Evolutionary conservation across 2,329 filamentous ascomycete species (phyloP), one percentile per base, ranked within the genome.

Genomic region (Dactylonectria macrodidyma): DNA sequence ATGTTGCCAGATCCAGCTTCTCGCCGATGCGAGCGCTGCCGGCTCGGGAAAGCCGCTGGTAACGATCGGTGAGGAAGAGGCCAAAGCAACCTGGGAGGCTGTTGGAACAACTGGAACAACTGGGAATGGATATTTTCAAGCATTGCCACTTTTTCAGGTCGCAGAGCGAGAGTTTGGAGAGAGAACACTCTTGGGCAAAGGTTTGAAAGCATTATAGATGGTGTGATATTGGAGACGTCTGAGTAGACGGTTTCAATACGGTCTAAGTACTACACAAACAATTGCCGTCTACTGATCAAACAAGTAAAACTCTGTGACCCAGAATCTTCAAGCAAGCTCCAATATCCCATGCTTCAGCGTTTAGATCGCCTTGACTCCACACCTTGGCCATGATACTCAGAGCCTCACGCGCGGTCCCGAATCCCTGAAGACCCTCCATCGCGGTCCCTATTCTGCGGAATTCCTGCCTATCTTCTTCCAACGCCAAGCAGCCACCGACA

Each of bases 11-110:
- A 81, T 80, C 2, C 85, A 87, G 76, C 73, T 88, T 16, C 68
- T 90, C 59, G 88, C 87, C 1, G 88, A 90, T 75, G 88, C 88
- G 1, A 89, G 88, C 0, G 89, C 89, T 0, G 87, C 79, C 0
- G 91, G 91, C 0, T 83, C 89, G 3, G 92, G 92, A 1, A 86
- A 86, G 1, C 81, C 86, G 76, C 92, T 91, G 0, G 82, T 93
- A 34, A 91, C 91, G 79, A 91, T 95, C 73, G 83, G 86, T 9
- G 88, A 92, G 1, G 88, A 90, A 59, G 92, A 95, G 77, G 92
- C 92, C 1, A 82, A 78, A 16, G 92, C 88, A 74, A 94, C 92
- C 0, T 90, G 88, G 74, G 89, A 91, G 79, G 86, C 88, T 0
- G 83, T 94, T 3, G 92, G 92, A 0, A 87, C 84, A 0, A 84